Evolutionary conservation across 2,329 filamentous ascomycete genomes (phyloP).

Genomic region (Aspergillus sergii): DNA sequence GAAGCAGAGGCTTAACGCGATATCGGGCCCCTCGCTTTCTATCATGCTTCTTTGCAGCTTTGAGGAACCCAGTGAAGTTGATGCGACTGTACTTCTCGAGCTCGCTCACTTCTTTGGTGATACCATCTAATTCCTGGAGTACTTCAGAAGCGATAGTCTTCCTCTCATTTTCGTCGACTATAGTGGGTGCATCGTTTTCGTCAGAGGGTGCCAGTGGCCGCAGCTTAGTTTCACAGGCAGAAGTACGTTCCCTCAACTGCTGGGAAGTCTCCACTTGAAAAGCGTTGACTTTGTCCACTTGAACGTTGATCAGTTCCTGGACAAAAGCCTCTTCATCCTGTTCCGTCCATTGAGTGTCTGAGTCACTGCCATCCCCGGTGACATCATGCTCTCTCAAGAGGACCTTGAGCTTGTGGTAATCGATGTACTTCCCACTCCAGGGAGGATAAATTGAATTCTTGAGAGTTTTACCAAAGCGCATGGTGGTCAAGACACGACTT

Average conservation of each 20-base stretch:
- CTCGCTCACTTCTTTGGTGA: slow-evolving; percentile 89
- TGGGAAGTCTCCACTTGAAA: slow-evolving; percentile 85
- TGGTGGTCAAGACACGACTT: slow-evolving; percentile 45
- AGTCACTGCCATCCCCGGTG: slow-evolving; percentile 49
- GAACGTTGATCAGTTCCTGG: slow-evolving; percentile 89
- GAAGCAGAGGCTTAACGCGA: slow-evolving; percentile 86
- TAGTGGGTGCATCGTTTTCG: slow-evolving; percentile 36
- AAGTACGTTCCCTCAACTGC: slow-evolving; percentile 77
- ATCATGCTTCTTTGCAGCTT: slow-evolving; percentile 99
- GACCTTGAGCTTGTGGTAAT: slow-evolving; percentile 90
- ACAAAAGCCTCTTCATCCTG: slow-evolving; percentile 92
- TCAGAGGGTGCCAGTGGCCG: slow-evolving; percentile 56
- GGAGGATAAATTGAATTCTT: slow-evolving; percentile 76
- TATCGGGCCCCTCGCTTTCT: slow-evolving; percentile 85
- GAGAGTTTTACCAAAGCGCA: slow-evolving; percentile 94
- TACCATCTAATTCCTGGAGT: slow-evolving; percentile 77
- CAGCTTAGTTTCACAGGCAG: slow-evolving; percentile 67
- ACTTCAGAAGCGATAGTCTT: slow-evolving; percentile 67
- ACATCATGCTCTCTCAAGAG: slow-evolving; percentile 76
- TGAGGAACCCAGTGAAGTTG: slow-evolving; percentile 97
- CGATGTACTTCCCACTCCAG: slow-evolving; percentile 93
- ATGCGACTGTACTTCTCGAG: slow-evolving; percentile 93
- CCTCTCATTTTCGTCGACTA: slow-evolving; percentile 46
- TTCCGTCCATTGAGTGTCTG: slow-evolving; percentile 78
- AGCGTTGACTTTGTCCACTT: slow-evolving; percentile 89